Percentiles rank a stretch among this genome's conserved stretches.
Conservation (phyloP, 352 stramenopile species). For the Globisporangium spiculum region DNA sequence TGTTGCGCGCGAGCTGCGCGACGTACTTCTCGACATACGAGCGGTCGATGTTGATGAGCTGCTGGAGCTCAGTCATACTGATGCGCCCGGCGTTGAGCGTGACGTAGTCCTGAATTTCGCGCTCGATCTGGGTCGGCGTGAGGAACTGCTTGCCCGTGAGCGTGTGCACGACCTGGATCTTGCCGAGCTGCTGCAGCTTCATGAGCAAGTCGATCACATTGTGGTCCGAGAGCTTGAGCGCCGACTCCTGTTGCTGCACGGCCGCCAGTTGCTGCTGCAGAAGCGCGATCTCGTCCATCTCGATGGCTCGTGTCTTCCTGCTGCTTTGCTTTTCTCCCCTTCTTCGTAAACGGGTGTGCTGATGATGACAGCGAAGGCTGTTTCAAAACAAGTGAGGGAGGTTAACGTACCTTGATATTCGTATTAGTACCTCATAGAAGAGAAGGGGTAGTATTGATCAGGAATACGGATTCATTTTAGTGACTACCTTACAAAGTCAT, state of each 20-base stretch:
- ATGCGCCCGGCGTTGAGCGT: conserved; percentile 60
- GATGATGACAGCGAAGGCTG: too few relatives aligned
- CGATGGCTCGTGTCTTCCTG: neutral
- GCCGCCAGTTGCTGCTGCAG: conserved; percentile 77
- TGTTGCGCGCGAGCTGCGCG: conserved; percentile 36
- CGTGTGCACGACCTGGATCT: conserved; percentile 80
- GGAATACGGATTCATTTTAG: too few relatives aligned
- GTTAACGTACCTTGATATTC: neutral
- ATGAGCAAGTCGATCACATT: conserved; percentile 78
- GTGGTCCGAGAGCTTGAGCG: conserved; percentile 80
- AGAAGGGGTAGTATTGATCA: neutral
- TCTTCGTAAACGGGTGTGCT: neutral
- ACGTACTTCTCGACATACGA: conserved; percentile 65
- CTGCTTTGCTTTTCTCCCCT: neutral
- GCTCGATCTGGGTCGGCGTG: conserved; percentile 65
- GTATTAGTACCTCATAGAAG: neutral
- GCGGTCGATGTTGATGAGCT: conserved; percentile 69
- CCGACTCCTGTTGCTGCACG: conserved; percentile 74
- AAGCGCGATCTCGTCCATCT: conserved; percentile 83
- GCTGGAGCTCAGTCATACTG: conserved; percentile 63
- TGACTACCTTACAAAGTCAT: too few relatives aligned
- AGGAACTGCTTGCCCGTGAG: conserved; percentile 80
- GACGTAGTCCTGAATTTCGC: conserved; percentile 74
- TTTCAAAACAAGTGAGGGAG: too few relatives aligned
- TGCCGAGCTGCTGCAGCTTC: conserved; percentile 72